Evolutionary conservation across 371 early-diverging fungal genomes (phyloP).

Genomic region (Syncephalis plumigaleata): DNA sequence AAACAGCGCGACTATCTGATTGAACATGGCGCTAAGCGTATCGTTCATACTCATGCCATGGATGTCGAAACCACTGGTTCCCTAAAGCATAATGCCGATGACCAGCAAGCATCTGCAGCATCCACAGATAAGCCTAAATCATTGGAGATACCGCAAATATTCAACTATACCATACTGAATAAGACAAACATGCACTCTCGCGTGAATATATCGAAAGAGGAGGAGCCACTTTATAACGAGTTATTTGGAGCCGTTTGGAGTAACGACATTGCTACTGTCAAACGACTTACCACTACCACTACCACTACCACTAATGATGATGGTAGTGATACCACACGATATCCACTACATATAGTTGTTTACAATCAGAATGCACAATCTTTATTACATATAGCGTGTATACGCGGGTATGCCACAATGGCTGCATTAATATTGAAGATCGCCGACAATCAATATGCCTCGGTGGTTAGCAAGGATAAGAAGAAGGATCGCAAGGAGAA

Average conservation of each 20-base stretch:
- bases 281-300: not conserved
- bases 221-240: not conserved
- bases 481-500: not conserved
- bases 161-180: not conserved
- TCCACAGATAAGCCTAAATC: not conserved
- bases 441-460: not conserved
- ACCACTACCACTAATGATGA: no score
- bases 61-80: not conserved
- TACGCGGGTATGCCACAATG: not conserved
- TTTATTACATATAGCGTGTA: not conserved
- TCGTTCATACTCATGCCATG: no score
- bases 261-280: constrained; percentile 2
- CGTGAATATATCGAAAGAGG: not conserved
- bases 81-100: not conserved
- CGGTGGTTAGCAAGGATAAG: not conserved
- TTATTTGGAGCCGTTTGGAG: constrained; percentile 8
- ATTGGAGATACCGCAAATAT: not conserved
- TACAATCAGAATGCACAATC: not conserved
- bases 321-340: no score
- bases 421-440: constrained; percentile 2
- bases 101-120: not conserved
- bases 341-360: not conserved
- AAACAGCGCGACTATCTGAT: no score
- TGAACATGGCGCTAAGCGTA: no score
- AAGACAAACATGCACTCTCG: not conserved